Conservation (phyloP, 2,329 filamentous ascomycete genomes). For the Neurospora sp. region DNA sequence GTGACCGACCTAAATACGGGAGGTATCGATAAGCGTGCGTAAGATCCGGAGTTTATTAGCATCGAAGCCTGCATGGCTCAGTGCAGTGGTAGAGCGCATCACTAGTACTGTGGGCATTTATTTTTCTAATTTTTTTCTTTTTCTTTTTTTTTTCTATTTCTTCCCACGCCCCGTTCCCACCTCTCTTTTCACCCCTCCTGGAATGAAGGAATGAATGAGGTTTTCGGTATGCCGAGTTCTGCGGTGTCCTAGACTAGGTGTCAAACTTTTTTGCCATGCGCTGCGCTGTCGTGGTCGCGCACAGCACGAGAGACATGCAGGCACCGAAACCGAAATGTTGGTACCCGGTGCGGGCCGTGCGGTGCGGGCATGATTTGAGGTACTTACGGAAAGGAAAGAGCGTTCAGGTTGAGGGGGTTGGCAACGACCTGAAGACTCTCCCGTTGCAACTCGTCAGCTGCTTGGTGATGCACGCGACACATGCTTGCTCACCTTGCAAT, state of each 20-base stretch:
- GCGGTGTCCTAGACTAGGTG: neutral
- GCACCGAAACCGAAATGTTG: neutral
- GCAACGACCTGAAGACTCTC: neutral
- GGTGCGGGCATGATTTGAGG: neutral
- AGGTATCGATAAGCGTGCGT: too few species aligned
- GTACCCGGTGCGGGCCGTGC: neutral
- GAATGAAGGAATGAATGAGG: too few species aligned
- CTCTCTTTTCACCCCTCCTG: too few species aligned
- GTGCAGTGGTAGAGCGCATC: too few species aligned
- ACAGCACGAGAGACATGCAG: neutral
- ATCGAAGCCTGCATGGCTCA: too few species aligned
- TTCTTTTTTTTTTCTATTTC: too few species aligned
- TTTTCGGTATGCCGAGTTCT: neutral
- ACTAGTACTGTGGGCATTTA: too few species aligned
- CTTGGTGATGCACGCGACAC: neutral
- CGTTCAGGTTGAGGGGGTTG: neutral
- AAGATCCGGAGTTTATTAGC: too few species aligned
- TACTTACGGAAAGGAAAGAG: neutral
- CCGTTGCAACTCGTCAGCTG: neutral
- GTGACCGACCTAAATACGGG: too few species aligned
- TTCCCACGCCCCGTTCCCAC: too few species aligned
- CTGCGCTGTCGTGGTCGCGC: neutral
- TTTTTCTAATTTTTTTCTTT: too few species aligned
- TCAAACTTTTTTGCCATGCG: neutral
- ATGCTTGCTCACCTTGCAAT: neutral